Base-by-base conservation (phyloP, 192 early-diverging fungal genomes). In the Coemansia sp. region DNA sequence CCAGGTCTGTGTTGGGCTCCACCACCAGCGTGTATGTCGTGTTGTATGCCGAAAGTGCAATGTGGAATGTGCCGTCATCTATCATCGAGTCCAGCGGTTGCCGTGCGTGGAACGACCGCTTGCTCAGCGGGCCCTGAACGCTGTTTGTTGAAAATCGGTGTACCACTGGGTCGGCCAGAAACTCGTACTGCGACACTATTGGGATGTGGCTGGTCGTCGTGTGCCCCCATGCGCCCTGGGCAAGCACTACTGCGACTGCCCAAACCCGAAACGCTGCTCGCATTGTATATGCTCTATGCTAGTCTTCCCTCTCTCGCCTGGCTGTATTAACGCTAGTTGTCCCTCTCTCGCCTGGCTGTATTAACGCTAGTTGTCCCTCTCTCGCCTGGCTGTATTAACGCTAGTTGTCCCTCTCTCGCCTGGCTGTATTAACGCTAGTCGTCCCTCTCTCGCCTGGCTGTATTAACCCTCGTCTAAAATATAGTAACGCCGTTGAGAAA, bases 1-100 rank as follows among this genome's bases (percentile, higher is more conserved):
- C 66, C 38, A 91, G 60, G 64, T 90, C 88, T 14, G 72, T 54
- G 69, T 91, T 91, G 23, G 87, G 88, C 62, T 86, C 83, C 21
- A 91, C 72, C 42, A 90, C 63, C 42, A 91, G 69, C 49, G 68
- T 63, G 55, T 89, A 89, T 1, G 89, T 88, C 21, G 78, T 80
- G 66, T 89, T 88, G 79, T 76, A 89, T 21, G 86, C 86, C 7
- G 57, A 69, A 38, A 91, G 74, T 25, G 82, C 64, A 3, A 90
- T 38, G 38, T 86, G 82, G 47, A 88, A 69, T 17, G 69, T 83
- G 36, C 85, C 90, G 59, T 86, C 74, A 2, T 64, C 62, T 11
- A 81, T 64, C 72, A 81, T 76, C 12, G 57, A 34, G 6, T 47
- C 66, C 40, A 74, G 58, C 26, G 28, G 11, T 11, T 48, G 67